Conservation (phyloP, 495 filamentous ascomycete genomes). For the Neurospora intermedia region DNA sequence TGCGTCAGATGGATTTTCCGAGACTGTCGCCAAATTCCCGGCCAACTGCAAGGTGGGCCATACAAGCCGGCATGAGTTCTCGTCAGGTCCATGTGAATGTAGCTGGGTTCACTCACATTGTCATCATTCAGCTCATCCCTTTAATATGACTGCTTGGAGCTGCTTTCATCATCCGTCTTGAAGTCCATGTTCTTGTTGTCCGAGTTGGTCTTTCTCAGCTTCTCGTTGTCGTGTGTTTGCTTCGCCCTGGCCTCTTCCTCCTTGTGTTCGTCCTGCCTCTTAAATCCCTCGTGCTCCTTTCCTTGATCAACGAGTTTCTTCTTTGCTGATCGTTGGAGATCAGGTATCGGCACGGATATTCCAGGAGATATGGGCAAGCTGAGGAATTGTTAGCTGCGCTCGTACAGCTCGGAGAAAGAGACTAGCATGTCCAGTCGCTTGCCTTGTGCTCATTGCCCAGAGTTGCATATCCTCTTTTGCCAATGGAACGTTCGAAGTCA, state of each 20-base stretch:
- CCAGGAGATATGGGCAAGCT: constrained; percentile 13
- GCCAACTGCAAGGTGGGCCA: neutral
- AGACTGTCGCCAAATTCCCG: neutral
- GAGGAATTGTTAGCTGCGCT: neutral
- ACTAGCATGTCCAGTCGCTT: constrained; percentile 13
- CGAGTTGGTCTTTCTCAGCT: neutral
- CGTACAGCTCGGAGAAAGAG: neutral
- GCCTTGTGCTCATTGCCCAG: neutral
- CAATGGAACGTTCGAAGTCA: neutral
- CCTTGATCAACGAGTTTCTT: neutral
- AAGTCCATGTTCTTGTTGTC: neutral
- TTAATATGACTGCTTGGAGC: neutral
- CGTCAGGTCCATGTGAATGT: neutral
- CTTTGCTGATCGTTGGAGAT: neutral
- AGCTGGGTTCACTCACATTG: neutral
- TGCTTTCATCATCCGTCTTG: neutral
- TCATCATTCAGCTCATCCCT: neutral
- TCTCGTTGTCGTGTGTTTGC: constrained; percentile 11
- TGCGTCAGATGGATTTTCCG: neutral
- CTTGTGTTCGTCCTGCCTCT: neutral
- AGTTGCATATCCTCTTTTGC: constrained; percentile 9
- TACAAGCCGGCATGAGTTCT: neutral
- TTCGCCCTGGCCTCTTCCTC: constrained; percentile 14
- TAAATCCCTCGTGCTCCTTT: neutral
- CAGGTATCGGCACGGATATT: constrained; percentile 7